Evolutionary conservation across 2,329 filamentous ascomycete genomes (phyloP).

Genomic region (Arthroderma sp.): DNA sequence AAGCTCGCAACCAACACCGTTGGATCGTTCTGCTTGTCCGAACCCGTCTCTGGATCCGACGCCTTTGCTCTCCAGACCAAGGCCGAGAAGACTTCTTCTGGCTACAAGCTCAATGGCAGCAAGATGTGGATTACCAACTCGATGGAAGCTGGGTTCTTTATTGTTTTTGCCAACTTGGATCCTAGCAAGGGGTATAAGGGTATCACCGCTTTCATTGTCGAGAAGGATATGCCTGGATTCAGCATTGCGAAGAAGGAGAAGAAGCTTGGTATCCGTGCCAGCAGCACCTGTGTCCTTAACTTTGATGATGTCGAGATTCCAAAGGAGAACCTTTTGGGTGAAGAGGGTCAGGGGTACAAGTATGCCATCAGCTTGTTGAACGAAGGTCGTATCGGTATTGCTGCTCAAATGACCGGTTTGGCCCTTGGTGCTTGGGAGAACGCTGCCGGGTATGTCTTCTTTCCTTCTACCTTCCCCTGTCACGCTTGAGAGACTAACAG

Average conservation of each 20-base stretch:
- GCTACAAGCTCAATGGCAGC: conserved; percentile 76
- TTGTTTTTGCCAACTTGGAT: conserved; percentile 94
- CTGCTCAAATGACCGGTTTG: conserved; percentile 90
- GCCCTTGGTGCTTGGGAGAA: conserved; percentile 93
- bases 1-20: conserved; percentile 80
- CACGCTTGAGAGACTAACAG: not conserved
- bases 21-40: conserved; percentile 81
- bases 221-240: conserved; percentile 82
- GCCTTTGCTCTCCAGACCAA: conserved; percentile 91
- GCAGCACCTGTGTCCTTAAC: conserved; percentile 92
- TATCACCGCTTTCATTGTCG: conserved; percentile 89
- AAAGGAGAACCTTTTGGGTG: conserved; percentile 73
- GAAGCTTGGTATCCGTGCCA: conserved; percentile 94
- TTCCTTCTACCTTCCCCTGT: not conserved
- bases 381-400: conserved; percentile 94
- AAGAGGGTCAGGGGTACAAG: conserved; percentile 90
- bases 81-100: conserved; percentile 67
- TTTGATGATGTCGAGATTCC: conserved; percentile 93
- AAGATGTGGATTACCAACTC: conserved; percentile 99
- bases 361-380: conserved; percentile 91
- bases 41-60: conserved; percentile 86
- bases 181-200: conserved; percentile 89
- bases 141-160: conserved; percentile 86
- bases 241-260: conserved; percentile 98
- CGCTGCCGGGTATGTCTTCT: conserved; percentile 54